Conservation (phyloP, 768 basidiomycete genomes). For the Boletus vermiculosoides region DNA sequence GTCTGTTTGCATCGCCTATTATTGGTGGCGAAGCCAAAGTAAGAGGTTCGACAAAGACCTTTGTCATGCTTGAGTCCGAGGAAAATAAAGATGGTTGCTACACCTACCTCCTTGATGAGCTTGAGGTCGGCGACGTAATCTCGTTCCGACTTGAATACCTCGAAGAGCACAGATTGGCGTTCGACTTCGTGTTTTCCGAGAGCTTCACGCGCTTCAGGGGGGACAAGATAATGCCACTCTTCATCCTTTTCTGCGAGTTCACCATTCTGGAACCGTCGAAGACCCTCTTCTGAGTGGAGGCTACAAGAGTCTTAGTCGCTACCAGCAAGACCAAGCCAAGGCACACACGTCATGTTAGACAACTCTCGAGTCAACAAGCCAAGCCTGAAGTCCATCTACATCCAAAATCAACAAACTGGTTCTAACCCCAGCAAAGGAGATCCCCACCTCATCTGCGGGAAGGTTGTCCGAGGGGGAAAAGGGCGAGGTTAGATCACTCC, state of each 20-base stretch:
- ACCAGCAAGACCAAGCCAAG: not conserved
- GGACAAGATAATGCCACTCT: slow-evolving; percentile 83
- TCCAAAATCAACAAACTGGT: slow-evolving; percentile 8
- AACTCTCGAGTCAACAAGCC: slow-evolving; percentile 35
- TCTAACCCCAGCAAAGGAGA: slow-evolving; percentile 24
- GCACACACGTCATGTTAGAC: slow-evolving; percentile 41
- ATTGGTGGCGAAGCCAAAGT: slow-evolving; percentile 61
- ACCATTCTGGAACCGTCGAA: slow-evolving; percentile 67
- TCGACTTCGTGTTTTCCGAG: slow-evolving; percentile 77
- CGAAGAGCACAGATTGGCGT: slow-evolving; percentile 84
- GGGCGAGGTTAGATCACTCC: slow-evolving; percentile 28
- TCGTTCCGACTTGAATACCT: slow-evolving; percentile 85
- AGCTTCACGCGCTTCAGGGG: slow-evolving; percentile 63
- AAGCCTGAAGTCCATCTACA: slow-evolving; percentile 26
- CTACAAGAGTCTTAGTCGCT: slow-evolving; percentile 36
- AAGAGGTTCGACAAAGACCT: slow-evolving; percentile 77
- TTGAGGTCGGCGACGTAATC: slow-evolving; percentile 85
- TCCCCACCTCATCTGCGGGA: slow-evolving; percentile 39
- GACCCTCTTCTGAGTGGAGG: slow-evolving; percentile 59
- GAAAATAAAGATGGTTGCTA: not conserved
- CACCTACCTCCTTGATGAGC: slow-evolving; percentile 59
- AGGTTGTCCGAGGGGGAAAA: slow-evolving; percentile 36
- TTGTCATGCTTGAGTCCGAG: slow-evolving; percentile 3
- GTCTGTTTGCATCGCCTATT: slow-evolving; percentile 47
- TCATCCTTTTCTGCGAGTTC: slow-evolving; percentile 64